A percentile compares a stretch with the other conserved stretches of the same genome.
phyloP scores from a whole-genome alignment of 2,329 filamentous ascomycete genomes.

The Dactylellina drechsleri region DNA sequence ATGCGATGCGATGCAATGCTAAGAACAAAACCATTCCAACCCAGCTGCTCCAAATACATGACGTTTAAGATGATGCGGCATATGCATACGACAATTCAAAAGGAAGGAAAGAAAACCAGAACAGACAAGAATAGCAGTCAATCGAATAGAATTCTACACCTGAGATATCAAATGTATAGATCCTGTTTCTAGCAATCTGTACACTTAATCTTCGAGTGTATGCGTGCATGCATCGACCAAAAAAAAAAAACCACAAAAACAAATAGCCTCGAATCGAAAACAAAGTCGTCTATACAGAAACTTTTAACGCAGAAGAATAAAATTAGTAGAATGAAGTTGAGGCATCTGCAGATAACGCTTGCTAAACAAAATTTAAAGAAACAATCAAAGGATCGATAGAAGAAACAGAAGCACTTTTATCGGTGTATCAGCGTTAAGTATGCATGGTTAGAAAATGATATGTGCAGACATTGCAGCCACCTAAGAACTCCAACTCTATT shows the following conservation, averaged over 20 bases:
- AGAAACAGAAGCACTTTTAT: slow-evolving; percentile 20
- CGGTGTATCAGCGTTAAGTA: background rate
- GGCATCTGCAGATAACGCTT: slow-evolving; percentile 23
- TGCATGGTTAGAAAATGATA: background rate
- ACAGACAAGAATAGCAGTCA: background rate
- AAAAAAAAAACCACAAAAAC: slow-evolving; percentile 7
- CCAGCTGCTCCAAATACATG: slow-evolving; percentile 13
- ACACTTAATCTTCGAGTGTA: background rate
- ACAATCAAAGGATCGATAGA: background rate
- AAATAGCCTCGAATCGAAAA: background rate
- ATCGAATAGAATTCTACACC: slow-evolving; percentile 8
- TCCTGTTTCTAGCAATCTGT: slow-evolving; percentile 2
- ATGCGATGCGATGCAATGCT: background rate
- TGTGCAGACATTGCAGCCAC: too few species aligned
- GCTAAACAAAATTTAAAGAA: slow-evolving; percentile 17
- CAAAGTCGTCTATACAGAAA: slow-evolving; percentile 32
- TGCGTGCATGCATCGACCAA: slow-evolving; percentile 1
- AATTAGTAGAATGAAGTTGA: slow-evolving; percentile 30
- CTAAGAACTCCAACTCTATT: too few species aligned
- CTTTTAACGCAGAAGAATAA: background rate
- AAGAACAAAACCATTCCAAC: background rate
- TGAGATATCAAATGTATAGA: background rate
- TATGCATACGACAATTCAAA: background rate
- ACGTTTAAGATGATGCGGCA: background rate
- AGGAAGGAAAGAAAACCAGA: slow-evolving; percentile 3